A percentile compares a stretch with the other conserved stretches of the same genome.
These are phyloP conservation scores for Euphorbia tirucalli DNA, from an alignment of 345 rosid species.

Conservation along the genomic window DNA sequence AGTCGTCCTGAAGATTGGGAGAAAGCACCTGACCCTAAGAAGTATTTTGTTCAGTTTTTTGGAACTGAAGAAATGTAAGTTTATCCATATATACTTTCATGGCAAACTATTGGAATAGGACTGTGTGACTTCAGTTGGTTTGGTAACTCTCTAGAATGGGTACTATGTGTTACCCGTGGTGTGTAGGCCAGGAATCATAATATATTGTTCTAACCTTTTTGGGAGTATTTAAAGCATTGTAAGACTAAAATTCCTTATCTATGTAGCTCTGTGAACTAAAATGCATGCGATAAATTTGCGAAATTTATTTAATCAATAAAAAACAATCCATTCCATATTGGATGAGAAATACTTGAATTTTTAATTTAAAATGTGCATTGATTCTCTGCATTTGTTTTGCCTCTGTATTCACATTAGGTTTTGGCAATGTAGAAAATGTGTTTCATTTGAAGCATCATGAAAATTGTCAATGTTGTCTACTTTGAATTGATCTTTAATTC, in stretches of 20 bases:
- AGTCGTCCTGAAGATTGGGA: conserved; percentile 84
- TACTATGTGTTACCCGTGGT: background rate
- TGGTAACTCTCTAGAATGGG: background rate
- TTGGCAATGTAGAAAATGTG: background rate
- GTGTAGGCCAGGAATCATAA: background rate
- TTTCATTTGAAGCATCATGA: too few relatives aligned
- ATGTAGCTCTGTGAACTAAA: background rate
- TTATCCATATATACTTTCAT: background rate
- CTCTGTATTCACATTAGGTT: background rate
- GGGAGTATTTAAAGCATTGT: background rate
- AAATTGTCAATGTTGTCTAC: background rate
- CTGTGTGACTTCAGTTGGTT: background rate
- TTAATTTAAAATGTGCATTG: background rate
- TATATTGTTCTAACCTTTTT: background rate
- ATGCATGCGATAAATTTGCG: background rate
- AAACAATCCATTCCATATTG: background rate
- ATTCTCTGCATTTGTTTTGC: background rate
- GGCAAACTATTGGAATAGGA: background rate
- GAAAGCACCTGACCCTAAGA: conserved; percentile 66
- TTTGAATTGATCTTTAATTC: background rate
- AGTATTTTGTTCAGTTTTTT: conserved; percentile 74
- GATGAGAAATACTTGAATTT: background rate
- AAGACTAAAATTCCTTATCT: background rate
- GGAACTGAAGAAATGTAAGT: conserved; percentile 95
- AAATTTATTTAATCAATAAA: background rate